Percentiles rank a stretch among this genome's conserved stretches.
phyloP scores from a whole-genome alignment of 2,329 filamentous ascomycete species.

The Trichoderma gracile region DNA sequence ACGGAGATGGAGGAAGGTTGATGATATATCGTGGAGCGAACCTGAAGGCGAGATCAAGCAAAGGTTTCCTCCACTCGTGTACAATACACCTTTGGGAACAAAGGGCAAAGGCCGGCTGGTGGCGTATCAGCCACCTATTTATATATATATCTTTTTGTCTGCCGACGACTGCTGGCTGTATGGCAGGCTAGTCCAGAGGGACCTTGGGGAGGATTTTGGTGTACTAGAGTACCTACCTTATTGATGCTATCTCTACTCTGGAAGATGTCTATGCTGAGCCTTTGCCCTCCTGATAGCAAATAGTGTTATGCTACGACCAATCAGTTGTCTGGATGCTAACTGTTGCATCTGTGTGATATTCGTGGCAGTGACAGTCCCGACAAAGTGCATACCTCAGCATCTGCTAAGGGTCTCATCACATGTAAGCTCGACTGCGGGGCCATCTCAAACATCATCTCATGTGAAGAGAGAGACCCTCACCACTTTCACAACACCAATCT shows the following conservation, averaged over 20 bases:
- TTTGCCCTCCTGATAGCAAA: no score
- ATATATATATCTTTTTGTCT: not conserved
- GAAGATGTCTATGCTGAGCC: no score
- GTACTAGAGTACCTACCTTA: conserved; percentile 3
- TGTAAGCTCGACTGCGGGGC: conserved; percentile 13
- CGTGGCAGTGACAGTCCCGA: no score
- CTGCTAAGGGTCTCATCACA: not conserved
- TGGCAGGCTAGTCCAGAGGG: not conserved
- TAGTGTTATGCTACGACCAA: no score
- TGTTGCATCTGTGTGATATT: no score
- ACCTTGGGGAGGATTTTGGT: not conserved
- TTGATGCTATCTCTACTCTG: conserved; percentile 7
- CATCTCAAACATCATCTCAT: not conserved
- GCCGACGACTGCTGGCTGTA: not conserved
- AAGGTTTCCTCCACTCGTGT: conserved; percentile 19
- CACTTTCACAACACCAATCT: not conserved
- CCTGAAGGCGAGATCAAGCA: conserved; percentile 20
- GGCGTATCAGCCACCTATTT: no score
- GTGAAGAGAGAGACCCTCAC: not conserved
- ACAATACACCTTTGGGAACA: conserved; percentile 11
- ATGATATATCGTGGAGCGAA: conserved; percentile 9
- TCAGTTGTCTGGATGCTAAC: no score
- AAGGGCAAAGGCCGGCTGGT: not conserved
- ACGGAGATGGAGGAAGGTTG: not conserved
- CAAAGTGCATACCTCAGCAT: no score